phyloP scores from a whole-genome alignment of 345 rosid genomes.

The Capsella bursapastoris region DNA sequence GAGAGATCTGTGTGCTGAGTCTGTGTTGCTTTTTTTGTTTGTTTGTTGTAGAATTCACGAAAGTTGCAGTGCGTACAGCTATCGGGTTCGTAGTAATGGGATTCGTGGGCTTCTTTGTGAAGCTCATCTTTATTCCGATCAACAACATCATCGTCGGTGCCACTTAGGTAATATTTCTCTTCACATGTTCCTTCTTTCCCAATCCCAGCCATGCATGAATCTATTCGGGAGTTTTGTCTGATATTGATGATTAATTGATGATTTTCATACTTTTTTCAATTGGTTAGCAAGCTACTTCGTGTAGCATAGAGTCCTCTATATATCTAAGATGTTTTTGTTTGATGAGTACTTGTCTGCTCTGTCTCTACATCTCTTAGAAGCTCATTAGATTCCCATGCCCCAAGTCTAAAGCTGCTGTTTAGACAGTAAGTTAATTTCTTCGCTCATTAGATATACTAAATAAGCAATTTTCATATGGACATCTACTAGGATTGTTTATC shows the following conservation, averaged over 20 bases:
- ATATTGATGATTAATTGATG: background rate
- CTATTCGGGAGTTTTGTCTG: background rate
- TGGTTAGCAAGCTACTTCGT: background rate
- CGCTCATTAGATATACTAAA: background rate
- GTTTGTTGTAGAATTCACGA: slow-evolving; percentile 63
- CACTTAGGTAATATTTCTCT: slow-evolving; percentile 41
- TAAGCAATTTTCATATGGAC: background rate
- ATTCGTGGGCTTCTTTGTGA: slow-evolving; percentile 77
- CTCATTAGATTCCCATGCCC: background rate
- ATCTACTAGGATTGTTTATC: background rate
- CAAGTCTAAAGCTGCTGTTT: background rate
- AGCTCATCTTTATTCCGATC: slow-evolving; percentile 79
- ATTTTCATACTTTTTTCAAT: background rate
- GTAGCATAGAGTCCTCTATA: background rate
- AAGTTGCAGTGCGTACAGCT: slow-evolving; percentile 82
- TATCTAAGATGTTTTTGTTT: background rate
- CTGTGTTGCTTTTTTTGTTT: background rate
- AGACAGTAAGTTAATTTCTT: background rate
- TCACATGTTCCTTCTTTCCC: background rate
- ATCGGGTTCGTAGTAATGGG: slow-evolving; percentile 87
- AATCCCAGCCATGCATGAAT: background rate
- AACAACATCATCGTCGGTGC: slow-evolving; percentile 66
- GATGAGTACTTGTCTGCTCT: background rate
- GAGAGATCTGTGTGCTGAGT: slow-evolving; percentile 5
- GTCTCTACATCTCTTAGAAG: background rate